Evolutionary conservation across 306 rosid genomes (phyloP).

Genomic region (Quercus dentata): DNA sequence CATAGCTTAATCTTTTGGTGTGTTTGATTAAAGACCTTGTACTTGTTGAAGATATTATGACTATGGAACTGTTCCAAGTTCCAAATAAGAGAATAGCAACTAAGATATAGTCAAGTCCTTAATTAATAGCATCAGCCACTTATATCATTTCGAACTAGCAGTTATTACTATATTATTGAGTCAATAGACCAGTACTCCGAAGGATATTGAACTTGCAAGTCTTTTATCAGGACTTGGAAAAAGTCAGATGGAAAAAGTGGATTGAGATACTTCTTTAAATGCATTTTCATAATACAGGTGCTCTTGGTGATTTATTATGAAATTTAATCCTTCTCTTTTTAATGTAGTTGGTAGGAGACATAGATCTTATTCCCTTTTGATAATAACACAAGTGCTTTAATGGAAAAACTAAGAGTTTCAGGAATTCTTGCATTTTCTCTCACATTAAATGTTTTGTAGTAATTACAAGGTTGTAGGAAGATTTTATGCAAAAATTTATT

Average conservation of each 20-base stretch:
- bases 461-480: not conserved
- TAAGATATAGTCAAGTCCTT: no score
- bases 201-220: not conserved
- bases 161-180: not conserved
- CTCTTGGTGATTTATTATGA: slow-evolving; percentile 31
- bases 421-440: not conserved
- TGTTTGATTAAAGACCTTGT: no score
- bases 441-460: slow-evolving; percentile 19
- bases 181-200: not conserved
- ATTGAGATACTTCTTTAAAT: slow-evolving; percentile 34
- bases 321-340: slow-evolving; percentile 15
- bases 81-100: not conserved
- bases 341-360: slow-evolving; percentile 20
- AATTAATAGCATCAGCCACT: no score
- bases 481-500: not conserved
- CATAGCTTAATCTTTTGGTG: no score
- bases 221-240: slow-evolving; percentile 2
- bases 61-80: not conserved
- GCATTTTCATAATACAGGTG: slow-evolving; percentile 22
- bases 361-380: not conserved
- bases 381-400: slow-evolving; percentile 19
- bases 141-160: not conserved
- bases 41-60: no score
- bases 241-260: slow-evolving; percentile 10
- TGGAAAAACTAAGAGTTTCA: slow-evolving; percentile 9